Base-by-base conservation (phyloP, 2,329 filamentous ascomycete species). In the Apiospora rasikravindrae region DNA sequence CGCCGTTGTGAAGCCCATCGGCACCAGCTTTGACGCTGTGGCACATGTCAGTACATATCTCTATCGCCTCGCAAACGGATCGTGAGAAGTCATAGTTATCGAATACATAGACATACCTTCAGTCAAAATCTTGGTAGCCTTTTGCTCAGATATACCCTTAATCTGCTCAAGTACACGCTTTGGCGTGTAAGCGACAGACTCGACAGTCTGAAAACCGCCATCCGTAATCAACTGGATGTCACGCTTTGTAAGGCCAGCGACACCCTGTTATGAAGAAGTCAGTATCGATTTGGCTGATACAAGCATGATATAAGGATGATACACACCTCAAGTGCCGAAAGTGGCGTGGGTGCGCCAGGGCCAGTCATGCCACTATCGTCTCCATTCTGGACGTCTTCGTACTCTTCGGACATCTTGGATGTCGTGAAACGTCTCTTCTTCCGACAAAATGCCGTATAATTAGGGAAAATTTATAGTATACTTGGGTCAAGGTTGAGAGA, bases 1-100 rank as follows among this genome's bases (percentile, higher is more conserved):
- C 4, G 96, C 96, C 0, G 96, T 99, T 1, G 97, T 99, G 81
- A 99, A 99, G 57, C 96, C 96, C 95, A 99, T 98, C 0, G 96
- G 96, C 0, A 99, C 96, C 69, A 98, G 89, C 83, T 98, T 99
- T 1, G 95, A 95, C 40, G 96, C 96, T 97, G 29, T 19, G n/a
- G 47, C 22, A 24, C 51, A 64, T 24, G 33, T 64, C 13, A 64
- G 57, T 40, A 22, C 22, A 4, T 11, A 1, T 49, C 22, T 40
- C 19, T 40, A 19, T 13, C 5, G 33, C 44, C 19, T 37, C n/a
- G 2, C 16, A 29, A 37, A n/a, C 7, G 7, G 29, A 14, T 37
- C 10, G 44, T 16, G 26, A 19, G 16, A 69, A 4, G 44, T 19
- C 13, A 11, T n/a, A 8, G 42, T n/a, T 16, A n/a, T 13, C 7